Evolutionary conservation across 2,329 filamentous ascomycete species (phyloP), one percentile per base, ranked within the genome.

Genomic region (Colletotrichum sp.): DNA sequence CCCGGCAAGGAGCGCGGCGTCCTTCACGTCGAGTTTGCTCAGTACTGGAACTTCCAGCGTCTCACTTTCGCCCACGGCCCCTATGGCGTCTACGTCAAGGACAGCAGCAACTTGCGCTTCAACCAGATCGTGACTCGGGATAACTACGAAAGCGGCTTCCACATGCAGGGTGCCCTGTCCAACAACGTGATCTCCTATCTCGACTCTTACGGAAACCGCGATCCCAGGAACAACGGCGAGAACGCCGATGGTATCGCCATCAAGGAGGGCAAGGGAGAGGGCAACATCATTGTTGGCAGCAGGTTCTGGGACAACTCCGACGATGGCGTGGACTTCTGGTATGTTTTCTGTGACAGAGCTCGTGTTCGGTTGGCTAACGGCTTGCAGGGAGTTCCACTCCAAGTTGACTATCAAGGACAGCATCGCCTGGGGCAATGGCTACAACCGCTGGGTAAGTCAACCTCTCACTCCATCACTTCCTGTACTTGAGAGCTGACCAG

Each of bases 221-320:
- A 85, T 70, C 86, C 86, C 7, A 83, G 86, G 68, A 88, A 87
- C 80, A 88, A 87, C 66, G 86, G 86, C 43, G 86, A 88, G 79
- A 85, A 83, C 61, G 86, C 86, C 10, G 86, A 88, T 72, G 86
- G 86, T 3, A 84, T 88, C 66, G 86, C 83, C 4, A 85, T 83
- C 79, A 88, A 88, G 77, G 83, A 85, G 70, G 86, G 86, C 3
- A 82, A 79, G n/a, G 86, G 86, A 9, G 83, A 84, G 52, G 86
- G 86, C 16, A 88, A 88, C 70, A 76, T 85, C 6, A 70, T 87
- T 16, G 82, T 83, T 36, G 85, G 84, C 8, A 82, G 85, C 3
- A 82, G 86, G 32, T 81, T 88, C 22, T 88, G 85, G 85, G 83
- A 88, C 73, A 88, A 88, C 56, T 86, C 87, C 8, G 86, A 88